Evolutionary conservation across 2,329 filamentous ascomycete genomes (phyloP), one percentile per base, ranked within the genome.

Genomic region (Paracamarosporium sp.): DNA sequence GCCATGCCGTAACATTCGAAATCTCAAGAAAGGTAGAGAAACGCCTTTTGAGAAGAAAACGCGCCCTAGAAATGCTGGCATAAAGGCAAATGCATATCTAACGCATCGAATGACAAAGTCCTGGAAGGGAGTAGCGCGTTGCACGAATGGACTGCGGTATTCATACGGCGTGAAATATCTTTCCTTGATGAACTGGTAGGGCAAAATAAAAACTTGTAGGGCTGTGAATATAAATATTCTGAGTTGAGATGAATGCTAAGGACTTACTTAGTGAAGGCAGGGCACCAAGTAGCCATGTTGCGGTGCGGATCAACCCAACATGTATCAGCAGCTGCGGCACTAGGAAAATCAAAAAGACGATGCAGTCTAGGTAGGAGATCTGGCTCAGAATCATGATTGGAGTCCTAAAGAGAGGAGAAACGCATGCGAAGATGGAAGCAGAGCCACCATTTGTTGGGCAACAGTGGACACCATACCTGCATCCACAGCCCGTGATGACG

Each of bases 1-100:
- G 24, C 91, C 90, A 76, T 93, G 88, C 22, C 90, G 83, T 46
- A 92, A 74, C 85, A 93, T 88, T 33, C 91, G 86, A 76, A 91
- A 95, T 48, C 84, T 81, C 57, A 93, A 74, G 72, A 94, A 94
- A 0, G 91, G 90, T 48, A 92, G 72, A 1, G 89, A 85, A 9
- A 95, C 90, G 30, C 79, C 74, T 77, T 89, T 92, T 6, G 87
- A 89, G 73, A 95, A 92, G 81, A 95, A 94, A 15, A 93, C 87
- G 36, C 88, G 83, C 5, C 88, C 88, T 25, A 94, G 84, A 31
- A 79, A 81, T 8, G 89, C 83, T 2, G 89, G 88, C 62, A 94
- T 86, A 60, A 86, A 84, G 25, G 87, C 85, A 71, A 94, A 94
- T 13, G 89, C 90, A 81, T 90, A 93, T 52, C 90, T 85, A 33